Conservation (phyloP, 257 asterid genomes). For the Cinchona pubescens region DNA sequence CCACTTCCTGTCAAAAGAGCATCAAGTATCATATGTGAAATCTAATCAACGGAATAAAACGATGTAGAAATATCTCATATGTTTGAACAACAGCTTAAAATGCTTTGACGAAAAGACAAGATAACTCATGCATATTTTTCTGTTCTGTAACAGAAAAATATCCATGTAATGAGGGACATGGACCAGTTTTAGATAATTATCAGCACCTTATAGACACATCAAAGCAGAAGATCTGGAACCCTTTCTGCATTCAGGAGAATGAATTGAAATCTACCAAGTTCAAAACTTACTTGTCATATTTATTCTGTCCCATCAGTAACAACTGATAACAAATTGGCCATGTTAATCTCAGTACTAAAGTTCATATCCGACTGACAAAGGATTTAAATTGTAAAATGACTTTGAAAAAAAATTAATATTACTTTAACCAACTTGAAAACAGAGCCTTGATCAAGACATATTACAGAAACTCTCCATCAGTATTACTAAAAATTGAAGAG, state of each 20-base stretch:
- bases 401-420: neutral
- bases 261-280: neutral
- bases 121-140: neutral
- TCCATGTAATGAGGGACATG: neutral
- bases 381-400: neutral
- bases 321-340: neutral
- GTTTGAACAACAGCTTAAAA: neutral
- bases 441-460: neutral
- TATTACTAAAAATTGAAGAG: neutral
- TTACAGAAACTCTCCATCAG: neutral
- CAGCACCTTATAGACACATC: neutral
- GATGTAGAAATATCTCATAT: neutral
- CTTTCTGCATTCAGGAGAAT: neutral
- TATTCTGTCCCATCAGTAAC: neutral
- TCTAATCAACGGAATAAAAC: neutral
- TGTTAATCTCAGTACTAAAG: neutral
- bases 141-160: neutral
- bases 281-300: neutral
- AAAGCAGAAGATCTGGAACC: neutral
- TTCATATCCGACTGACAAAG: neutral
- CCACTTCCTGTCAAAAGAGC: constrained; percentile 61
- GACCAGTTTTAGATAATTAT: neutral
- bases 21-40: neutral
- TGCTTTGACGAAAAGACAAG: neutral
- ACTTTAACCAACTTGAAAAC: neutral